Conservation (phyloP, 2,329 filamentous ascomycete genomes). For the Stromatinia cepivora region DNA sequence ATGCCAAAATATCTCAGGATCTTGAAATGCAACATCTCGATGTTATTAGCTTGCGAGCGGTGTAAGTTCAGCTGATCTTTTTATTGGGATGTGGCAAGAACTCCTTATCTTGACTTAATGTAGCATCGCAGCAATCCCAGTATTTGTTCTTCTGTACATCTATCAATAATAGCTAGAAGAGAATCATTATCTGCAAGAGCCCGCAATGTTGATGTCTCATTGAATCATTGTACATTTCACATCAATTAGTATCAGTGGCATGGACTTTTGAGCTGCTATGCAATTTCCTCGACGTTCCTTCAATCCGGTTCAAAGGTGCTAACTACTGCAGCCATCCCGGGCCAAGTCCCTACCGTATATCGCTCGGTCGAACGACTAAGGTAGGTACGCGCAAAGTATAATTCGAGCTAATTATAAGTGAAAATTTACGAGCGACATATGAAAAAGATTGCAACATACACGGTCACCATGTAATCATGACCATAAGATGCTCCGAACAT, state of each 20-base stretch:
- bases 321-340: constrained; percentile 3
- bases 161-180: not conserved
- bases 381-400: constrained; percentile 10
- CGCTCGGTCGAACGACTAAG: not conserved
- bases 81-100: not conserved
- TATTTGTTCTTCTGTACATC: not conserved
- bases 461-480: not conserved
- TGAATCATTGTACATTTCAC: not conserved
- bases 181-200: not conserved
- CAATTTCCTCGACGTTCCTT: constrained; percentile 10
- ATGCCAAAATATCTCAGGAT: not conserved
- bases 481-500: not conserved
- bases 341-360: not conserved
- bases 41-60: not conserved
- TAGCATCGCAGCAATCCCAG: not conserved
- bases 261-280: constrained; percentile 1
- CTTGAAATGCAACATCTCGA: not conserved
- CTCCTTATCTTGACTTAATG: not conserved
- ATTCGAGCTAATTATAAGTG: not conserved
- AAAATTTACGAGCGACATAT: not conserved
- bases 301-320: not conserved
- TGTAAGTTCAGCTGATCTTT: not conserved
- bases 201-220: not conserved
- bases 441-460: not conserved
- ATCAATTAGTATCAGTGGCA: not conserved